Base-by-base conservation (phyloP, 805 yeast genomes). In the Ogataea philodendri region DNA sequence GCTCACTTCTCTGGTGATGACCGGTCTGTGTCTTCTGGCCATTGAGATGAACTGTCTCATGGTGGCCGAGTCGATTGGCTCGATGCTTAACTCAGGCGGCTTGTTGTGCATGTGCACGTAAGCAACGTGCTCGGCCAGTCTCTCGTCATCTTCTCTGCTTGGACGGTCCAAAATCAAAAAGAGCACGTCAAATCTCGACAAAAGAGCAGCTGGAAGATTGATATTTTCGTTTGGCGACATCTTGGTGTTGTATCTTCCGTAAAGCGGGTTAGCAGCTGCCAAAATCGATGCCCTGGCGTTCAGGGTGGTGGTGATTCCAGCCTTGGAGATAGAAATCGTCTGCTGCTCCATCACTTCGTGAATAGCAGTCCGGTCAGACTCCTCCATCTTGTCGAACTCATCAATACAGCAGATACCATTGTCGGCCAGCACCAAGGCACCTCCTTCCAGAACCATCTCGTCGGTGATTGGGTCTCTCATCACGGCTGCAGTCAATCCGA, bases 311-410 rank as follows among this genome's bases (percentile, higher is more conserved):
- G 93, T 85, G 51, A 93, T 93, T 49, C 98, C 98, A 3, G 98
- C 98, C 63, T 93, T 93, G 26, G 97, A 85, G 40, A 93, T 93
- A 15, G 96, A 85, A 41, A 93, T 93, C 2, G 98, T 93, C 63
- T 93, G 98, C 62, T 93, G 98, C 66, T 93, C 98, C 98, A 93
- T 93, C 21, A 93, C 98, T 69, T 90, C 98, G 63, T 90, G 97
- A 55, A 93, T 93, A 2, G 97, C 97, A 0, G 97, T 93, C 55
- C 98, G 74, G 64, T 93, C 98, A 45, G 74, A 65, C 61, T 93
- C 98, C 59, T 90, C 97, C 98, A 93, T 93, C 67, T 93, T 93
- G 64, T 93, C 98, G 56, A 93, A 93, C 69, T 93, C 98, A 74
- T 93, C 98, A 57, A 93, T 93, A 62, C 98, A 93, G 67, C 97